Evolutionary conservation across 2,329 filamentous ascomycete genomes (phyloP), one percentile per base, ranked within the genome.

Genomic region (Aspergillus sp.): DNA sequence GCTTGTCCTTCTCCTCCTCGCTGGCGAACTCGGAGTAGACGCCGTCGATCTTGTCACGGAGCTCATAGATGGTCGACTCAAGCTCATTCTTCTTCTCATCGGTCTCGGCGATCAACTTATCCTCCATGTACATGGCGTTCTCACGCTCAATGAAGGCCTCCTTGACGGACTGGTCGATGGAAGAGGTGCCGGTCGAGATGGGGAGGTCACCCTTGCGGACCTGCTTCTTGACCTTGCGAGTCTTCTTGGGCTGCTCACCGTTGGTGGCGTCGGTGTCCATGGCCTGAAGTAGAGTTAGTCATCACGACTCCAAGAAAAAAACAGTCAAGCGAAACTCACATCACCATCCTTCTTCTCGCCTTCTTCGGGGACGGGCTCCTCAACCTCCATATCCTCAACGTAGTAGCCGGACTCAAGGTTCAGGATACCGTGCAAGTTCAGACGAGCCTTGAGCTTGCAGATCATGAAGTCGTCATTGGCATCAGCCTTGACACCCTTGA

Each of bases 51-150:
- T 97, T 97, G 77, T 91, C 91, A 65, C 93, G 89, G 71, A 96
- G 83, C 68, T 97, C 92, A 78, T 99, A 99, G 77, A 97, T 97
- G 78, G 88, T 96, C 20, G 90, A 87, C 82, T 99, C 94, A 49
- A 99, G 89, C 78, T 97, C 93, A 80, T 99, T 99, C 90, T 97
- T 99, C 86, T 96, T 96, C 81, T 97, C 91, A 72, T 97, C 94
- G 34, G 94, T 99, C 74, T 97, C 94, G 64, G 89, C 90, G 52
- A 99, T 92, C 53, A 97, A 87, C 84, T 97, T 99, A 79, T 99
- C 94, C 76, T 97, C 91, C 85, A 96, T 93, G 64, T 91, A 85
- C 94, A 99, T 97, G 64, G 86, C 72, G 62, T 86, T 82, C 78
- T 99, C 94, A 73, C 87, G 87, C 82, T 99, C 94, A 47, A 81